Percentiles rank a stretch among this genome's conserved stretches.
Evolutionary conservation across 108 stramenopile genomes (phyloP).

Genomic region (Mayamaea pseudoterrestris): DNA sequence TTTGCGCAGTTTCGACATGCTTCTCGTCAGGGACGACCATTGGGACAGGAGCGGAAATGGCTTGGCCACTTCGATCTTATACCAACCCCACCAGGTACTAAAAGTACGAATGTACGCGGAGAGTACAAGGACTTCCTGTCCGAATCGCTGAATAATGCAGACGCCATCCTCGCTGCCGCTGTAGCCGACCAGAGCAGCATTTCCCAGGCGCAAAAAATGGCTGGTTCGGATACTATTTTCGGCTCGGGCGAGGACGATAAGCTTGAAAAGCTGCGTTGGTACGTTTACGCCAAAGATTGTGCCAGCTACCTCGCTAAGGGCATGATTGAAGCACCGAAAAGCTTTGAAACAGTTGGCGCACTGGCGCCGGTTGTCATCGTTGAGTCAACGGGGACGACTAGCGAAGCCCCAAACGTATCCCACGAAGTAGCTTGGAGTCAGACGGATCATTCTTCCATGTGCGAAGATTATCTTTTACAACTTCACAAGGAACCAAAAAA

Average conservation of each 20-base stretch:
- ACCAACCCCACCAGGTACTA: not conserved
- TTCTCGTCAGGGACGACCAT: slow-evolving; percentile 63
- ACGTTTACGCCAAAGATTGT: slow-evolving; percentile 45
- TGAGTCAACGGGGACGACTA: not conserved
- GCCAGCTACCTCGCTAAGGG: not conserved
- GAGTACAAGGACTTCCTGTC: slow-evolving; percentile 11
- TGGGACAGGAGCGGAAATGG: slow-evolving; percentile 67
- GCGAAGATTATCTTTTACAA: not conserved
- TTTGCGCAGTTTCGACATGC: slow-evolving; percentile 51
- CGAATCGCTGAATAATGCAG: slow-evolving; percentile 44
- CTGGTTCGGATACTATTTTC: slow-evolving; percentile 18
- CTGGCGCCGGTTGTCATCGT: too few species aligned
- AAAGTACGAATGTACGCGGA: not conserved
- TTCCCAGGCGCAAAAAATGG: slow-evolving; percentile 69
- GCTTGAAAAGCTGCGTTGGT: slow-evolving; percentile 54
- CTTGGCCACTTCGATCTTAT: slow-evolving; percentile 55
- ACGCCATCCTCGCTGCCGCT: slow-evolving; percentile 38
- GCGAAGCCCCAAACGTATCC: too few species aligned
- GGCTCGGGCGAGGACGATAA: slow-evolving; percentile 20
- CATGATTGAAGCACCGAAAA: not conserved
- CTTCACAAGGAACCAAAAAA: slow-evolving; percentile 7
- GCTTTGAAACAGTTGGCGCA: not conserved
- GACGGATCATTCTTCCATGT: too few species aligned
- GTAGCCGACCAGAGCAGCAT: slow-evolving; percentile 44
- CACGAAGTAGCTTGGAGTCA: too few species aligned